Percentiles rank a stretch among this genome's conserved stretches.
These are phyloP conservation scores for Miscanthus lutarioriparius DNA, from an alignment of 176 grass and related monocot species.

Conservation along the genomic window DNA sequence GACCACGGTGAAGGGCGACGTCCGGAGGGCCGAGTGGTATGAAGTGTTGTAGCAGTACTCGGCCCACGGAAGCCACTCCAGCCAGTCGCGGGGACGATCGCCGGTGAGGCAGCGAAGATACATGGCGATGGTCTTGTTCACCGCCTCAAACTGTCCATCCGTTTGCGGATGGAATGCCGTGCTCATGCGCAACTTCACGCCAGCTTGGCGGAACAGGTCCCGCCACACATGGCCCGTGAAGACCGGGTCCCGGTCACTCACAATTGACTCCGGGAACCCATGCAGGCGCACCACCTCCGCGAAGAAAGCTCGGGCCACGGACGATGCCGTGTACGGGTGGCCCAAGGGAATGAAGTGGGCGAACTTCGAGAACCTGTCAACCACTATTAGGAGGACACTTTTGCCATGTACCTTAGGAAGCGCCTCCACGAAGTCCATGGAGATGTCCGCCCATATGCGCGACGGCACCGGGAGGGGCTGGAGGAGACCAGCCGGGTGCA, in stretches of 20 bases:
- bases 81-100: neutral
- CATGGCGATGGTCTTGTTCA: neutral
- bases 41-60: neutral
- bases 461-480: neutral
- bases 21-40: accelerated
- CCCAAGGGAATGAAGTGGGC: neutral
- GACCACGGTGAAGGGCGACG: neutral
- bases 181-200: no score
- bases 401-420: neutral
- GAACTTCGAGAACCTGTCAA: neutral
- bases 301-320: neutral
- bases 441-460: accelerated
- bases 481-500: accelerated
- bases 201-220: no score
- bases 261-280: neutral
- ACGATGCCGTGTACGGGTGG: neutral
- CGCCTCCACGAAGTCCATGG: neutral
- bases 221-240: neutral
- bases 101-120: neutral
- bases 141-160: no score
- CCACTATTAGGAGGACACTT: neutral
- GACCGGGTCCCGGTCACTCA: no score
- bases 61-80: neutral
- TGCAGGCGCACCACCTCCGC: neutral
- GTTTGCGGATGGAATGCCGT: no score